Base-by-base conservation (phyloP, 208 protist genomes). In the Acanthamoeba culbertsoni region DNA sequence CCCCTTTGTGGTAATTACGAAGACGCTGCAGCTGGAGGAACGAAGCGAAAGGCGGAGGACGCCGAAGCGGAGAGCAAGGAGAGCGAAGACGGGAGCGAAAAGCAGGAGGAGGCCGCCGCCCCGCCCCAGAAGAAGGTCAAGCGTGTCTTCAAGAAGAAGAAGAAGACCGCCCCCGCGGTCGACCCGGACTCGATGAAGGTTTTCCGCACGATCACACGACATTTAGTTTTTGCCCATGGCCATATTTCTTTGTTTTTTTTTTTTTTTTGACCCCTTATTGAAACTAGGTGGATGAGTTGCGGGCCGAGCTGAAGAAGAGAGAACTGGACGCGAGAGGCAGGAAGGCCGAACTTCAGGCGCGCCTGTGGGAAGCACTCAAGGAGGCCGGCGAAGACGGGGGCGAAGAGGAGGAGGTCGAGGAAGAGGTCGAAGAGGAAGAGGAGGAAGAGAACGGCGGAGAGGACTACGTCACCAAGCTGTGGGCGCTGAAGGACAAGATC, bases 401-500 rank as follows among this genome's bases (percentile, higher is more conserved):
- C 5, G 79, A 65, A 10, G 79, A 65, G 37, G 79, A 89, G 51
- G 79, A 89, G 1, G 53, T 1, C 0, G 79, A 57, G 18, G 79
- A 65, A 14, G 79, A 89, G 28, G 79, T 33, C 8, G 79, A 89
- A 33, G 79, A 89, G 10, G 55, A 59, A 20, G 79, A 89, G n/a
- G 79, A 65, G n/a, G 79, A 62, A 12, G 55, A 89, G 48, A 43
- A 3, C 16, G 71, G 43, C 12, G 71, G 43, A 10, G 71, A 82
- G 3, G 71, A 82, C 28, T 89, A 65, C 55, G 79, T 89, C 37
- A 89, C 51, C 23, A 37, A 89, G 79, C 55, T 89, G 26, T 89
- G 79, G 79, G 79, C 59, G 5, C 40, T 89, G 20, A 89, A 89
- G 55, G 79, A 89, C 40, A 42, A 62, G 51, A 89, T 89, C 55